A percentile compares a stretch with the other conserved stretches of the same genome.
phyloP scores from a whole-genome alignment of 805 yeast genomes.

The Lipomyces yamanashiensis region DNA sequence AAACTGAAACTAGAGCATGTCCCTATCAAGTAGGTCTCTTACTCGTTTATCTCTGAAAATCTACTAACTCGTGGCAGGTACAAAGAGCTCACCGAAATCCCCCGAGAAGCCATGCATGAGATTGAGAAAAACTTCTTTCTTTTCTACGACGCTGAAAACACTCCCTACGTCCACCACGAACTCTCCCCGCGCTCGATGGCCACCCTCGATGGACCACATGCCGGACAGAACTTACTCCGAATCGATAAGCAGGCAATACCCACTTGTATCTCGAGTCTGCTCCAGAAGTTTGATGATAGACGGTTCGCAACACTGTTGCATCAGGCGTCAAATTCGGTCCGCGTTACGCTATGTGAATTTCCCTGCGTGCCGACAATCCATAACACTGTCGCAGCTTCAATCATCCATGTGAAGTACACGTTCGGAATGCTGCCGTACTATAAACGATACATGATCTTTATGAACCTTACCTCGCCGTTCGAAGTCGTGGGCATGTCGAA shows the following conservation, averaged over 20 bases:
- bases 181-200: slow-evolving; percentile 8
- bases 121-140: slow-evolving; percentile 32
- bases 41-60: background rate
- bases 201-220: slow-evolving; percentile 1
- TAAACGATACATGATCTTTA: slow-evolving; percentile 23
- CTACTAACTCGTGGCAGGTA: background rate
- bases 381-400: slow-evolving; percentile 28
- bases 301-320: slow-evolving; percentile 10
- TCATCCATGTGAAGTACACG: slow-evolving; percentile 27
- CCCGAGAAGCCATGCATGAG: slow-evolving; percentile 5
- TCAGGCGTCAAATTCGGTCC: slow-evolving; percentile 31
- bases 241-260: slow-evolving; percentile 18
- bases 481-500: slow-evolving; percentile 25
- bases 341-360: slow-evolving; percentile 32
- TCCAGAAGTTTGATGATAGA: slow-evolving; percentile 1
- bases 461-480: slow-evolving; percentile 32
- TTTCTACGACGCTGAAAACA: slow-evolving; percentile 21
- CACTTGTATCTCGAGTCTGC: slow-evolving; percentile 8
- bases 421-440: slow-evolving; percentile 16
- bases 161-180: slow-evolving; percentile 22
- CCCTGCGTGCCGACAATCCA: slow-evolving; percentile 35
- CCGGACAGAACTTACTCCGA: background rate
- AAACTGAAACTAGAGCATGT: slow-evolving; percentile 19
- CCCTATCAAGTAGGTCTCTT: slow-evolving; percentile 18
- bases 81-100: slow-evolving; percentile 17